A percentile compares a stretch with the other conserved stretches of the same genome.
Evolutionary conservation across 73 alveolate species (phyloP).

Genomic region (Loxodes magnus): DNA sequence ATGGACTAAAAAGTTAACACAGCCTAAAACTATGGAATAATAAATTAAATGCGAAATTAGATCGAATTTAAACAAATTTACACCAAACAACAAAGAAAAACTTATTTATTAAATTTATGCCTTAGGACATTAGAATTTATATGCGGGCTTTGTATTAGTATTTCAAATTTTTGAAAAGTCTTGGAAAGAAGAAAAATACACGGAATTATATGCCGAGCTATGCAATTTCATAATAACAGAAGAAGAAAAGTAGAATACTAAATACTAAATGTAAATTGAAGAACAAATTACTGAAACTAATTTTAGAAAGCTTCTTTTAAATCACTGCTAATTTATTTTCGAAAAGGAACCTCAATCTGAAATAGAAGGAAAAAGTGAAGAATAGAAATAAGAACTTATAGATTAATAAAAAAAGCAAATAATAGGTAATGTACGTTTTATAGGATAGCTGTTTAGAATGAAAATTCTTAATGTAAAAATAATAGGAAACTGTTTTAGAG

Average conservation of each 20-base stretch:
- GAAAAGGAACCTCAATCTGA: not conserved
- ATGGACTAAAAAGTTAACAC: not conserved
- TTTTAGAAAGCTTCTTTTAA: not conserved
- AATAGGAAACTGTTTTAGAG: too few species aligned
- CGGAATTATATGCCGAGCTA: not conserved
- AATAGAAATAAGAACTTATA: not conserved
- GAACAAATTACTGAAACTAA: constrained; percentile 1
- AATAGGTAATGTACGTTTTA: constrained; percentile 10
- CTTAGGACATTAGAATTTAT: not conserved
- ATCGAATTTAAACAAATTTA: not conserved
- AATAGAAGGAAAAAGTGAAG: not conserved
- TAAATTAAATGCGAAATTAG: not conserved
- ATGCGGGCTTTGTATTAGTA: not conserved
- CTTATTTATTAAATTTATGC: not conserved
- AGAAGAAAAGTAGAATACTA: not conserved
- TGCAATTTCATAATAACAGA: not conserved
- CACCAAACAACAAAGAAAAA: constrained; percentile 2
- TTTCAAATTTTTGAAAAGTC: constrained; percentile 5
- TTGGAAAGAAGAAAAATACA: constrained; percentile 1
- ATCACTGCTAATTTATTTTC: not conserved
- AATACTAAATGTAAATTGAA: not conserved
- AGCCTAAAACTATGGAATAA: not conserved
- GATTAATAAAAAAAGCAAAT: constrained; percentile 1
- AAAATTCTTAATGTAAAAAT: constrained; percentile 1
- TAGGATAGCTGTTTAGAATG: constrained; percentile 2